These are phyloP conservation scores for Phlebiopsis flavidoalba DNA, from an alignment of 768 basidiomycete genomes.

Conservation along the genomic window DNA sequence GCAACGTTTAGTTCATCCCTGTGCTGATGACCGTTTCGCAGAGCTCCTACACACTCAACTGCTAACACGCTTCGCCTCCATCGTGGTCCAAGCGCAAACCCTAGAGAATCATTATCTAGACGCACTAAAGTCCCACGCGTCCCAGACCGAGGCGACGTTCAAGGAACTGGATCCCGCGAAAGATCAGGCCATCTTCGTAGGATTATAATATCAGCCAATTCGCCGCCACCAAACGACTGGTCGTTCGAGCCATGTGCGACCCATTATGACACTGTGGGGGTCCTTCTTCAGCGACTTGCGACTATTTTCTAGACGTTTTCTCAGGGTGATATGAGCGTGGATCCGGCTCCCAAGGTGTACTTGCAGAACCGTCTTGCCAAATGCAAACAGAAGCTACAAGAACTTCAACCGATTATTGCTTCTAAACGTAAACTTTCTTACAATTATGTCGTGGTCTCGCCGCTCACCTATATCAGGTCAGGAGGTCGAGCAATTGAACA, in stretches of 20 bases:
- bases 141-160: conserved; percentile 42
- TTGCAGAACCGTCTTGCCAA: conserved; percentile 73
- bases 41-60: conserved; percentile 69
- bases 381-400: conserved; percentile 56
- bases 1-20: neutral
- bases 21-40: conserved; percentile 22
- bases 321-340: conserved; percentile 59
- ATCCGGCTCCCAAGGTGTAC: conserved; percentile 67
- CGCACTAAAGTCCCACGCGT: conserved; percentile 44
- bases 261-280: conserved; percentile 73
- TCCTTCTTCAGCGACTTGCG: neutral
- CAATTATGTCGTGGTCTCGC: neutral
- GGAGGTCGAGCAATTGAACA: conserved; percentile 48
- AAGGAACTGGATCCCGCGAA: conserved; percentile 45
- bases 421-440: conserved; percentile 48
- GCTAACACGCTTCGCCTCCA: conserved; percentile 45
- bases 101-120: conserved; percentile 59
- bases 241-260: conserved; percentile 67
- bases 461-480: conserved; percentile 31
- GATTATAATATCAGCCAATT: conserved; percentile 68
- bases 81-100: conserved; percentile 55
- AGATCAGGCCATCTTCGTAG: conserved; percentile 71
- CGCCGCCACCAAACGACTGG: conserved; percentile 59
- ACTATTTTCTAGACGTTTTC: neutral
- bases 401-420: conserved; percentile 52